Evolutionary conservation across 257 asterid species (phyloP), one percentile per base, ranked within the genome.

Genomic region (Gentiana dahurica): DNA sequence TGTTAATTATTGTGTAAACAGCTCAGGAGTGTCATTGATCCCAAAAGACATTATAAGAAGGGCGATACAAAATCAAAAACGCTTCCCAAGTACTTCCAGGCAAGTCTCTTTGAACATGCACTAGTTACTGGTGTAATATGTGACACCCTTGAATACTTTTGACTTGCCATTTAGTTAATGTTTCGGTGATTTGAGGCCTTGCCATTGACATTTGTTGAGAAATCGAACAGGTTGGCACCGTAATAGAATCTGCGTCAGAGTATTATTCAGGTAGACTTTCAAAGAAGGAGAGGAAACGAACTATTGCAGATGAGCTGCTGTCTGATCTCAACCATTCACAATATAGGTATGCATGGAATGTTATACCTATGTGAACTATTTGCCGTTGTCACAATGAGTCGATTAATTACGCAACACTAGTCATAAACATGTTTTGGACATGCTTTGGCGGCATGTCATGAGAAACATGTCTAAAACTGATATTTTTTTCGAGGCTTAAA

Each of bases 81-180:
- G 47, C 81, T 85, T 54, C 97, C 98, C 68, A 85, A 91, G 75
- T 83, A 85, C 71, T 91, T 91, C 79, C 95, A 89, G 90, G 97
- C 58, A 75, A 86, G 72, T 74, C 34, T 43, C 3, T 53, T 53
- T 34, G 37, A 41, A 38, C 33, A 12, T 6, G 32, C 15, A 1
- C 49, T 49, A 37, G 53, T 34, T 52, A 49, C n/a, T 41, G 35
- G 53, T 62, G 53, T 12, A 46, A 61, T 55, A 46, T 64, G 2
- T 62, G 37, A 24, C 39, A 4, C 46, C 6, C 46, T 66, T 48
- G 36, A 0, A 45, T 34, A 8, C 53, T 44, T 58, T 12, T 6
- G 59, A 37, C 36, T 53, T 35, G 24, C 54, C 55, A 24, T 53
- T 51, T 39, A 34, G 34, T 39, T 41, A 41, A 41, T 41, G 46